Evolutionary conservation across 495 filamentous ascomycete species (phyloP).

Genomic region (Penicillium mononematosum): DNA sequence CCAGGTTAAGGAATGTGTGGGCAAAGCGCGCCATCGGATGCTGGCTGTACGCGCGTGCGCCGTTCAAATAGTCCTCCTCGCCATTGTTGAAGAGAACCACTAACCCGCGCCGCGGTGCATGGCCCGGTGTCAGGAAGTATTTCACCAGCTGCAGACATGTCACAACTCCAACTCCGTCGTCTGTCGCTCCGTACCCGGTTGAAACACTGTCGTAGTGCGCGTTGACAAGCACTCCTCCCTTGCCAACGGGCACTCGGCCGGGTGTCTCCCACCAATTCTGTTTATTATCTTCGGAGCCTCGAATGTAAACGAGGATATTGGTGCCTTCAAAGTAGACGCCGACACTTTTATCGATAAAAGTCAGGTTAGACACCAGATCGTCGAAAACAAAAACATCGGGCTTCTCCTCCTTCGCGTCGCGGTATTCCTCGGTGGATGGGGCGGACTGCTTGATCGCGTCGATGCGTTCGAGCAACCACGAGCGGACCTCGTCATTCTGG

Average conservation of each 20-base stretch:
- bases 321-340: constrained; percentile 83
- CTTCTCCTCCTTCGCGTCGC: constrained; percentile 24
- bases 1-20: constrained; percentile 88
- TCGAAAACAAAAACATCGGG: constrained; percentile 67
- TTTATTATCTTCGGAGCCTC: constrained; percentile 69
- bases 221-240: constrained; percentile 84
- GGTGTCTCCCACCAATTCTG: constrained; percentile 62
- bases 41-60: constrained; percentile 79
- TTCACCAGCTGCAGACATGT: constrained; percentile 83
- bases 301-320: constrained; percentile 90
- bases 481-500: constrained; percentile 74
- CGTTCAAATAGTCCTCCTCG: constrained; percentile 92
- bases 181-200: constrained; percentile 87
- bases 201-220: constrained; percentile 96
- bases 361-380: constrained; percentile 78
- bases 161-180: constrained; percentile 88
- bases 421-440: constrained; percentile 22
- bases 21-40: constrained; percentile 74
- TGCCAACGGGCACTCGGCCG: constrained; percentile 49
- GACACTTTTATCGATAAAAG: constrained; percentile 42
- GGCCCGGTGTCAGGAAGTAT: constrained; percentile 76
- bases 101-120: constrained; percentile 75
- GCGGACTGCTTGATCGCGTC: constrained; percentile 63
- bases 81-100: constrained; percentile 91
- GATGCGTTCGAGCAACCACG: constrained; percentile 73